These are phyloP conservation scores for Saturnispora sekii DNA, from an alignment of 805 yeast species.

Conservation along the genomic window DNA sequence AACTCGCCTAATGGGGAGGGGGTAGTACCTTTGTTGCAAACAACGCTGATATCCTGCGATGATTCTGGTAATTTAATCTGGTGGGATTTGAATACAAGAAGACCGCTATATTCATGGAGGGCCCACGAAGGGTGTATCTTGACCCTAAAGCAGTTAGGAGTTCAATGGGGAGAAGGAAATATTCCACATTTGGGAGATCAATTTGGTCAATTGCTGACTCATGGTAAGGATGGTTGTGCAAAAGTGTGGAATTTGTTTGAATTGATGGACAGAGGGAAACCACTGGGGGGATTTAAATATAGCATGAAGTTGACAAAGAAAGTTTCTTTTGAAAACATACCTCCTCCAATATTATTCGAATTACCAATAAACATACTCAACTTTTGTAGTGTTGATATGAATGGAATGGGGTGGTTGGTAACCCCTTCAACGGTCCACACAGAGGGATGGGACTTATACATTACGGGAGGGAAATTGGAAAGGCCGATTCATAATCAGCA, in stretches of 20 bases:
- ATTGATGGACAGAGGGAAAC: constrained; percentile 5
- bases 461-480: constrained; percentile 11
- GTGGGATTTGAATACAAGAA: constrained; percentile 52
- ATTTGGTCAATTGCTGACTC: constrained; percentile 45
- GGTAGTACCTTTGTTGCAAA: constrained; percentile 20
- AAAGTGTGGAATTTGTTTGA: constrained; percentile 36
- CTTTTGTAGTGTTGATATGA: constrained; percentile 53
- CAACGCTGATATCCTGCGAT: constrained; percentile 45
- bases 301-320: constrained; percentile 14
- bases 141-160: constrained; percentile 37
- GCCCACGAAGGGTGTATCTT: constrained; percentile 47
- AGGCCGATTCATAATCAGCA: constrained; percentile 21
- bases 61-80: constrained; percentile 50
- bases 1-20: constrained; percentile 2
- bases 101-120: constrained; percentile 50
- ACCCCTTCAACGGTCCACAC: constrained; percentile 62
- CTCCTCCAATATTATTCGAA: constrained; percentile 27
- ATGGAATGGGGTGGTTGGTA: constrained; percentile 24
- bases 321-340: neutral
- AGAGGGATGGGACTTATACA: constrained; percentile 53
- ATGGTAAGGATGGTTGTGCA: constrained; percentile 54
- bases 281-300: constrained; percentile 8
- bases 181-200: constrained; percentile 16
- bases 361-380: constrained; percentile 69
- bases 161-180: constrained; percentile 20